Evolutionary conservation across 192 early-diverging fungal species (phyloP).

Genomic region (Ambispora gerdemannii): DNA sequence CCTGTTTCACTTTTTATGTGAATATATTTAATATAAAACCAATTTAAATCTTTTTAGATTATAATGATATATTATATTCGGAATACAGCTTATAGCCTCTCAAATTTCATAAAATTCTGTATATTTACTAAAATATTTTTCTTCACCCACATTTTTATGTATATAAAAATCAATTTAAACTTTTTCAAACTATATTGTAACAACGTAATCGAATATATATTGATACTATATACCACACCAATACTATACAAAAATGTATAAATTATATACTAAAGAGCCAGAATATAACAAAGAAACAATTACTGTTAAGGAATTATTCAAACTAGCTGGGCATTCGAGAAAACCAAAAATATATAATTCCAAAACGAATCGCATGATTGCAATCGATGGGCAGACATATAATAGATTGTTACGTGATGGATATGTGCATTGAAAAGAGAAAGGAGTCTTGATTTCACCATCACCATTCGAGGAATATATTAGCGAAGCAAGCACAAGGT

Average conservation of each 20-base stretch:
- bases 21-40: constrained; percentile 1
- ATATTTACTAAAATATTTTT: too few relatives aligned
- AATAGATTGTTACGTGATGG: constrained; percentile 14
- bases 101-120: too few relatives aligned
- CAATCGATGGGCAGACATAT: constrained; percentile 11
- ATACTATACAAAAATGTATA: too few relatives aligned
- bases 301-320: not conserved
- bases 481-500: too few relatives aligned
- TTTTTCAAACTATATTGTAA: too few relatives aligned
- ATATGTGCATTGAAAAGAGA: constrained; percentile 11
- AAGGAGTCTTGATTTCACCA: constrained; percentile 1
- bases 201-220: not conserved
- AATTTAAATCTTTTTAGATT: not conserved
- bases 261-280: not conserved
- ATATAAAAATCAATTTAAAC: not conserved
- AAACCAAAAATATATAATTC: constrained; percentile 16
- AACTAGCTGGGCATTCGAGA: constrained; percentile 13
- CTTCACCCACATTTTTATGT: too few relatives aligned
- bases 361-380: constrained; percentile 13
- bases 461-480: not conserved
- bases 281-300: constrained; percentile 13
- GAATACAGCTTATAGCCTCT: too few relatives aligned
- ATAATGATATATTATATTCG: too few relatives aligned
- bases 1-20: constrained; percentile 1
- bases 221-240: not conserved